Percentiles rank a stretch among this genome's conserved stretches.
Evolutionary conservation across 1,139 yeast genomes (phyloP).

Genomic region (Debaryomyces subglobosus): DNA sequence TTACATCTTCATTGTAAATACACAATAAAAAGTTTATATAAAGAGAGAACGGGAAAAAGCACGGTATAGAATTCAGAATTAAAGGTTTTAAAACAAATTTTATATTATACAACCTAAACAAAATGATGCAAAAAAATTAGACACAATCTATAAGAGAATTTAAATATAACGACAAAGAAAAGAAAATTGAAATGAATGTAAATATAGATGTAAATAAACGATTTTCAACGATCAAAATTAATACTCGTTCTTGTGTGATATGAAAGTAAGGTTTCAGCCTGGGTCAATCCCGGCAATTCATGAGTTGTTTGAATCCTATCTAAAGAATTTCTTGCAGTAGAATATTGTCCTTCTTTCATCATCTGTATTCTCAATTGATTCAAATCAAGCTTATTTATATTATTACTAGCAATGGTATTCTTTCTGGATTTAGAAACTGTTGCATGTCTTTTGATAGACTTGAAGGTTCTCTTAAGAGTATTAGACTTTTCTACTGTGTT

Average conservation of each 20-base stretch:
- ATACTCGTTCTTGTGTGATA: slow-evolving; percentile 49
- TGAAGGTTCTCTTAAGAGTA: slow-evolving; percentile 37
- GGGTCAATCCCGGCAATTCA: slow-evolving; percentile 53
- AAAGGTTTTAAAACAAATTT: background rate
- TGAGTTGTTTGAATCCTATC: slow-evolving; percentile 50
- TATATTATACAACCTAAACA: background rate
- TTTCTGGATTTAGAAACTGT: slow-evolving; percentile 27
- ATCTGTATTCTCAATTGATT: slow-evolving; percentile 45
- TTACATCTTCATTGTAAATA: too few species aligned
- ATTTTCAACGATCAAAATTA: slow-evolving; percentile 16
- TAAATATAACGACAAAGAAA: background rate
- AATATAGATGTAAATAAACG: background rate
- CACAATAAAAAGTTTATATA: too few species aligned
- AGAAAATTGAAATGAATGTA: background rate
- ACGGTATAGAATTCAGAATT: background rate
- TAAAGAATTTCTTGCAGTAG: slow-evolving; percentile 34
- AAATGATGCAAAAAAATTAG: background rate
- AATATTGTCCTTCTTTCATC: slow-evolving; percentile 44
- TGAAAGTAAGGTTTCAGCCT: slow-evolving; percentile 51
- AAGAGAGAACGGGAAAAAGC: too few species aligned
- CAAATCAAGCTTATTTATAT: slow-evolving; percentile 36
- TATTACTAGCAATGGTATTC: slow-evolving; percentile 28
- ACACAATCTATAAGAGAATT: background rate
- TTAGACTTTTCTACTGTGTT: slow-evolving; percentile 19
- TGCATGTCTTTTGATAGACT: slow-evolving; percentile 37